Evolutionary conservation across 2,329 filamentous ascomycete species (phyloP), one percentile per base, ranked within the genome.

Genomic region (Rutstroemia sp.): DNA sequence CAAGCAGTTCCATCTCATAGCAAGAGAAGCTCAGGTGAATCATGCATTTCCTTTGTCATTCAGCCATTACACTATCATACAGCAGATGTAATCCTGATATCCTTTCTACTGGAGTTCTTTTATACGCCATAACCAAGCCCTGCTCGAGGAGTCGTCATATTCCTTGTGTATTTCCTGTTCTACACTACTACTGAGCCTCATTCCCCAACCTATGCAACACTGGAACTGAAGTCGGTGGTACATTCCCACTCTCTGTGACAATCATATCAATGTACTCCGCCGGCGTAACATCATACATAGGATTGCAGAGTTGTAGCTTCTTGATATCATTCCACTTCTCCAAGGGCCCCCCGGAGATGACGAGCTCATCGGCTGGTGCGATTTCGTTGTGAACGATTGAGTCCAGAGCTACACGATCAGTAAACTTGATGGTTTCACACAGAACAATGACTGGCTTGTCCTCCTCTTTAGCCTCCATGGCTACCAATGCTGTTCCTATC

Each of bases 381-480:
- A 96, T 86, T 75, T 99, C 94, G 71, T 99, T 99, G 67, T 90
- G 86, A 44, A 94, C 92, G 63, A 97, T 89, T 23, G 90, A 92
- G 73, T 97, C 94, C 14, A 95, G 83, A 6, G 90, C 88, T 10
- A 96, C 89, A 57, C 90, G 86, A 65, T 90, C 85, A 66, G 94
- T 88, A 70, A 97, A 96, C 73, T 97, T 99, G 74, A 97, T 86
- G 4, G 88, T 94, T 75, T 97, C 92, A 71, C 90, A 96, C 58
- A 95, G 87, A 3, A 95, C 89, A 37, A 95, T 85, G 57, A 97
- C 89, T 1, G 89, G 88, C 39, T 92, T 82, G 57, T 87, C 85
- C 19, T 84, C 78, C 56, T 88, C 83, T 51, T 86, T 83, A 5
- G 92, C 92, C 44, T 87, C 84, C 76, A 94, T 87, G 17, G 92